Evolutionary conservation across 306 rosid species (phyloP).

Genomic region (Trichosanthes truncata): DNA sequence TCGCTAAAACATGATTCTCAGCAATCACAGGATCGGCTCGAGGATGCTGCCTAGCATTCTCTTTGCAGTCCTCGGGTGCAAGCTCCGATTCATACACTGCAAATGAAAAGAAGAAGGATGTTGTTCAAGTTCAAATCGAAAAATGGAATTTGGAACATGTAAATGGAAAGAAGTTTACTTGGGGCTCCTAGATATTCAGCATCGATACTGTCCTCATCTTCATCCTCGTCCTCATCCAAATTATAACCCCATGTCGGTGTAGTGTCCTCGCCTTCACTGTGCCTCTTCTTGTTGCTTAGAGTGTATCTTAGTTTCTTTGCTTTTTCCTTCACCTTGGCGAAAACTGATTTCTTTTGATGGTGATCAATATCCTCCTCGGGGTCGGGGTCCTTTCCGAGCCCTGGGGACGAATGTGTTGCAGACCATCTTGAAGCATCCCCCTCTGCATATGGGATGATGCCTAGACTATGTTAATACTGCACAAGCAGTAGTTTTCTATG

Average conservation of each 20-base stretch:
- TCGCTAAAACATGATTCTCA: conserved; percentile 37
- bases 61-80: conserved; percentile 38
- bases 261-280: conserved; percentile 28
- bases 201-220: conserved; percentile 27
- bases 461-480: neutral
- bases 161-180: conserved; percentile 24
- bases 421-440: conserved; percentile 33
- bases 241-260: conserved; percentile 31
- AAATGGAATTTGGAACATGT: neutral
- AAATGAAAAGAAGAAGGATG: conserved; percentile 5
- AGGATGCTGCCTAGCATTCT: conserved; percentile 32
- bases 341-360: conserved; percentile 82
- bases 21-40: conserved; percentile 32
- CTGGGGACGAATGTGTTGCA: conserved; percentile 19
- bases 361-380: conserved; percentile 45
- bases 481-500: neutral
- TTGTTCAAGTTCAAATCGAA: neutral
- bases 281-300: conserved; percentile 66
- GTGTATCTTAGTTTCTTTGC: conserved; percentile 64
- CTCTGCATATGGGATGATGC: conserved; percentile 14
- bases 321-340: conserved; percentile 78
- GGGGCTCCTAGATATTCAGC: conserved; percentile 72
- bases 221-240: conserved; percentile 27
- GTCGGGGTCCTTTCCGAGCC: conserved; percentile 32
- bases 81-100: conserved; percentile 68